phyloP scores from a whole-genome alignment of 805 yeast species.

The Barnettozyma wickerhamii region DNA sequence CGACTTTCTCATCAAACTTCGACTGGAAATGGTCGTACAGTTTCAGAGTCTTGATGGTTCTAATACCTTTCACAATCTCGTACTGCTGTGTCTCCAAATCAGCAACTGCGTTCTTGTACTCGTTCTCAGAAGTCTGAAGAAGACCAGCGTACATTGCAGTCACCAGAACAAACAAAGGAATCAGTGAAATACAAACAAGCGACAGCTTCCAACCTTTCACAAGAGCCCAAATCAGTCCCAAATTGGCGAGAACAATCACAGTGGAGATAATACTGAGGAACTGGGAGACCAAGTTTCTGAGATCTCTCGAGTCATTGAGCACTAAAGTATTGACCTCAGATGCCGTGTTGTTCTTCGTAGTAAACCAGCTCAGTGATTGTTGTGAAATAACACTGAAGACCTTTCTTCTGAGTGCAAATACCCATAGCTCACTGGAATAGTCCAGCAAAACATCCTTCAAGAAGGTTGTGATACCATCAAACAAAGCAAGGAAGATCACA shows the following conservation, averaged over 20 bases:
- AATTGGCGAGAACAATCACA: constrained; percentile 45
- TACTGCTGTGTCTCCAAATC: constrained; percentile 44
- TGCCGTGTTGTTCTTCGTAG: constrained; percentile 33
- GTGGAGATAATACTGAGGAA: constrained; percentile 53
- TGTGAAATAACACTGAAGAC: constrained; percentile 45
- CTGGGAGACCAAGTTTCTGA: constrained; percentile 59
- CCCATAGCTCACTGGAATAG: constrained; percentile 65
- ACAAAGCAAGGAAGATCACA: constrained; percentile 55
- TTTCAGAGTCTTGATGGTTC: constrained; percentile 58
- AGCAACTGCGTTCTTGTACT: constrained; percentile 54
- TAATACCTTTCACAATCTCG: constrained; percentile 55
- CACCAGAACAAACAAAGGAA: constrained; percentile 55
- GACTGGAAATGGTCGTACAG: constrained; percentile 44
- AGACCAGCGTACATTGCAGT: constrained; percentile 49
- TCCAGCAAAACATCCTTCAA: constrained; percentile 46
- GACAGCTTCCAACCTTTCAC: constrained; percentile 83
- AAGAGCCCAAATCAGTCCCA: constrained; percentile 77
- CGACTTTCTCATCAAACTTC: constrained; percentile 31
- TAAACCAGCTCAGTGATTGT: constrained; percentile 54
- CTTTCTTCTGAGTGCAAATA: constrained; percentile 44
- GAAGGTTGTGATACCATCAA: constrained; percentile 58
- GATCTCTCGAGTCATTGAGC: constrained; percentile 78
- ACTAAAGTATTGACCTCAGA: constrained; percentile 61
- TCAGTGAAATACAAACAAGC: constrained; percentile 71
- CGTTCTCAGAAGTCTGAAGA: constrained; percentile 51